phyloP scores from a whole-genome alignment of 768 basidiomycete genomes.

The Pleurotus djamor region DNA sequence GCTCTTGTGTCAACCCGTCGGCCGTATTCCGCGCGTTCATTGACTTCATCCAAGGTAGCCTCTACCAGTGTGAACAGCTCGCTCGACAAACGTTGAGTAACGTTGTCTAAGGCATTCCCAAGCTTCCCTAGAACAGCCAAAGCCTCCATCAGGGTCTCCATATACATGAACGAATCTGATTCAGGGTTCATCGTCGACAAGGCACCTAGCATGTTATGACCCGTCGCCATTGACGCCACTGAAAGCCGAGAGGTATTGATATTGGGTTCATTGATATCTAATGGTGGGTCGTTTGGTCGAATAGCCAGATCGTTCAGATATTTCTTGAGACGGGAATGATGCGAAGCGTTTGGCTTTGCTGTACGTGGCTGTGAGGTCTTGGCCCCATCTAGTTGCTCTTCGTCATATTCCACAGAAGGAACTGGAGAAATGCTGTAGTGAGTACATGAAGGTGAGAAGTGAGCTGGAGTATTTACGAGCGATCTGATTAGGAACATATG shows the following conservation, averaged over 20 bases:
- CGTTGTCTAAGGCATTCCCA: conserved; percentile 76
- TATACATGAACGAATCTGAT: conserved; percentile 88
- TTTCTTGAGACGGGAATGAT: conserved; percentile 51
- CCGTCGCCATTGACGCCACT: conserved; percentile 15
- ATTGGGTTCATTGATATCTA: conserved; percentile 52
- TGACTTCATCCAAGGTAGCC: conserved; percentile 84
- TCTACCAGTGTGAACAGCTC: conserved; percentile 90
- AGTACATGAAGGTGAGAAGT: background rate
- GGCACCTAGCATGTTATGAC: background rate
- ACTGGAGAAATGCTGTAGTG: conserved; percentile 38
- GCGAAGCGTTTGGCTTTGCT: conserved; percentile 36
- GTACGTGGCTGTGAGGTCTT: conserved; percentile 21
- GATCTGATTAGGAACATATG: conserved; percentile 80
- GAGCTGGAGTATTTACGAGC: conserved; percentile 48
- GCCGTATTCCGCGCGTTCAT: conserved; percentile 84
- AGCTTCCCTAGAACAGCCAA: conserved; percentile 88
- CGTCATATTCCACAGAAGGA: conserved; percentile 63
- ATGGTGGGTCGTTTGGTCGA: conserved; percentile 77
- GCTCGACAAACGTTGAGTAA: conserved; percentile 77
- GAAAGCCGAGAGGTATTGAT: conserved; percentile 19
- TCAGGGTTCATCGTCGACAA: conserved; percentile 66
- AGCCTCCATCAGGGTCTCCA: conserved; percentile 92
- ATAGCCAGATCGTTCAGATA: conserved; percentile 65
- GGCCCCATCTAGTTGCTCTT: conserved; percentile 26
- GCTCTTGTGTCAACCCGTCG: conserved; percentile 40